Evolutionary conservation across 495 filamentous ascomycete genomes (phyloP).

Genomic region (Paragyromitra xinjiangensis): DNA sequence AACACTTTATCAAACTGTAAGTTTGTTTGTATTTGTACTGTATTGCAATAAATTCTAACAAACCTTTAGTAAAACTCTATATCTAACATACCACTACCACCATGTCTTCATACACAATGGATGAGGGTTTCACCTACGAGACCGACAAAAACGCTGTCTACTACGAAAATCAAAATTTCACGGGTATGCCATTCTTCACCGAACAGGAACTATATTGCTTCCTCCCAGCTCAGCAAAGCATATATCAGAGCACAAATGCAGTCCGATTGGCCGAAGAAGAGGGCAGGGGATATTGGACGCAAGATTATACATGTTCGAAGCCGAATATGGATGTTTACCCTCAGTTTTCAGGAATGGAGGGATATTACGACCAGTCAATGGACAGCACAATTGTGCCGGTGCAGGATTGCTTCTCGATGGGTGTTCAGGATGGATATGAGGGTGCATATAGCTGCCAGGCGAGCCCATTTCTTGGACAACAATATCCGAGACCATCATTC

Average conservation of each 20-base stretch:
- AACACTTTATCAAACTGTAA: conserved; percentile 31
- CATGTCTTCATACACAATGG: conserved; percentile 48
- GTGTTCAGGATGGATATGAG: conserved; percentile 47
- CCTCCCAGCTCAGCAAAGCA: conserved; percentile 49
- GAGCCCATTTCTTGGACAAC: conserved; percentile 49
- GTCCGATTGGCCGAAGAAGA: conserved; percentile 25
- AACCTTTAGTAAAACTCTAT: conserved; percentile 17
- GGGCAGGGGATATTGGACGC: conserved; percentile 41
- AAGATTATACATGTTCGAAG: conserved; percentile 33
- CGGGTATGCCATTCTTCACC: conserved; percentile 49
- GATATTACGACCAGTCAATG: conserved; percentile 44
- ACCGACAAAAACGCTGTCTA: conserved; percentile 38
- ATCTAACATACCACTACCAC: conserved; percentile 7
- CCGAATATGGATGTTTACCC: conserved; percentile 44
- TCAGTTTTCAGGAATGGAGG: conserved; percentile 45
- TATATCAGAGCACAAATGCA: conserved; percentile 42
- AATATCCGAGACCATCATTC: conserved; percentile 42
- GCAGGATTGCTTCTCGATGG: conserved; percentile 45
- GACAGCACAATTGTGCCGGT: conserved; percentile 29
- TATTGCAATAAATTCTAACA: conserved; percentile 31
- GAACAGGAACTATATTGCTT: conserved; percentile 52
- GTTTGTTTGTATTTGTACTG: neutral
- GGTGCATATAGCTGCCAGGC: conserved; percentile 49
- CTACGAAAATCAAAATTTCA: conserved; percentile 39
- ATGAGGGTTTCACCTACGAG: conserved; percentile 45